phyloP scores from a whole-genome alignment of 2,329 filamentous ascomycete genomes.

The Bretziella fagacearum region DNA sequence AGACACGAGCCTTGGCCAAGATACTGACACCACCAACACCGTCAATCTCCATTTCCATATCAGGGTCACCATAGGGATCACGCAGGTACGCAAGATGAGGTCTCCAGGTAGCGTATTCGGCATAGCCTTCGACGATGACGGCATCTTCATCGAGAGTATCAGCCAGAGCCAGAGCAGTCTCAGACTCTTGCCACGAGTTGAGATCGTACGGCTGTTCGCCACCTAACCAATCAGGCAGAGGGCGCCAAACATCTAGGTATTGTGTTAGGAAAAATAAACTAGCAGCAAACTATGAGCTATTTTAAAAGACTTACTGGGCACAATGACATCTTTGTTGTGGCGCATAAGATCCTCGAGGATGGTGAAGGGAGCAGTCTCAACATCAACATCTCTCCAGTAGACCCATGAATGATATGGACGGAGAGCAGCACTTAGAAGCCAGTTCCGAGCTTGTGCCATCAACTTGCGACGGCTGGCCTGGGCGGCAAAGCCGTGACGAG shows the following conservation, averaged over 20 bases:
- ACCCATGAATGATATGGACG: slow-evolving; percentile 97
- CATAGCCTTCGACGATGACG: slow-evolving; percentile 96
- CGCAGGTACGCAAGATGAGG: slow-evolving; percentile 92
- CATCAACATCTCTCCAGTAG: slow-evolving; percentile 97
- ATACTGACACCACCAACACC: slow-evolving; percentile 97
- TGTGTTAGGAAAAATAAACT: slow-evolving; percentile 18
- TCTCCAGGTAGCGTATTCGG: slow-evolving; percentile 96
- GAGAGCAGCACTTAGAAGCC: slow-evolving; percentile 82
- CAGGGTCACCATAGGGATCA: slow-evolving; percentile 91
- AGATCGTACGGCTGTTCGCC: slow-evolving; percentile 96
- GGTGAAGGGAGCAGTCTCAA: slow-evolving; percentile 90
- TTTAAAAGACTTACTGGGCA: slow-evolving; percentile 64
- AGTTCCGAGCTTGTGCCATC: slow-evolving; percentile 96
- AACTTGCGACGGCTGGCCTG: slow-evolving; percentile 86
- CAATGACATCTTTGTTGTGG: slow-evolving; percentile 96
- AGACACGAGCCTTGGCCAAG: slow-evolving; percentile 86
- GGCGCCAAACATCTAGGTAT: slow-evolving; percentile 80
- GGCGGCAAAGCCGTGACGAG: slow-evolving; percentile 88
- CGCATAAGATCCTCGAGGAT: slow-evolving; percentile 97
- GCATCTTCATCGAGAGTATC: slow-evolving; percentile 95
- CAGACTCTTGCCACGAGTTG: slow-evolving; percentile 98
- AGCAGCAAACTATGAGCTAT: too few species aligned
- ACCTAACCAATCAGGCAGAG: slow-evolving; percentile 95
- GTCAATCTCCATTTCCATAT: slow-evolving; percentile 99
- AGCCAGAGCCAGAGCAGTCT: slow-evolving; percentile 81